phyloP scores from a whole-genome alignment of 148 eudicot genomes.

The Suaeda aralocaspica region DNA sequence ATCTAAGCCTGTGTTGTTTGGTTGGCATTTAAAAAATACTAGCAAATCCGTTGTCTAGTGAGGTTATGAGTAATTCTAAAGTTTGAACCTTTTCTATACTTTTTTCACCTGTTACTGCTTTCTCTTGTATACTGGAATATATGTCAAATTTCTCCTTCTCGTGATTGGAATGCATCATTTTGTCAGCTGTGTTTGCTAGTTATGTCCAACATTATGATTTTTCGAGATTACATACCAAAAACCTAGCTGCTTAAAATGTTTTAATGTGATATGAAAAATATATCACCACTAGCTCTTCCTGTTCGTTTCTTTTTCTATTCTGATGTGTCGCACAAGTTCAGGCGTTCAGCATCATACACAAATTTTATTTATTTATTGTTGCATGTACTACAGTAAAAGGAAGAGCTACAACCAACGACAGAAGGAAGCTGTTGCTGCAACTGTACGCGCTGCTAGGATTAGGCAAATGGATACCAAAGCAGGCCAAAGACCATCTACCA shows the following conservation, averaged over 20 bases:
- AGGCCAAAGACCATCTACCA: constrained; percentile 33
- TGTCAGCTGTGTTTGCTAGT: neutral
- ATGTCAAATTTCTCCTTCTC: neutral
- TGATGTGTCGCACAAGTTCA: neutral
- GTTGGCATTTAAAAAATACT: neutral
- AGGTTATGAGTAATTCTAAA: neutral
- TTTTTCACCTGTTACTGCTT: neutral
- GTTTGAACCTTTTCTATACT: neutral
- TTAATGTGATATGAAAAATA: neutral
- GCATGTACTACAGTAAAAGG: constrained; percentile 54
- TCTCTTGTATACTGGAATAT: neutral
- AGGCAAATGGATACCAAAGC: constrained; percentile 38
- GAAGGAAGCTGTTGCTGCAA: constrained; percentile 67
- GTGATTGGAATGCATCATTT: neutral
- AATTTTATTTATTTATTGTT: neutral
- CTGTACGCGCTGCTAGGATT: constrained; percentile 52
- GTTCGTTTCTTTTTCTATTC: neutral
- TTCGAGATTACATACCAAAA: neutral
- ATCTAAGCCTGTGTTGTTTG: neutral
- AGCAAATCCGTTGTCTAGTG: neutral
- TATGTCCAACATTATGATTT: neutral
- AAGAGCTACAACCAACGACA: constrained; percentile 55
- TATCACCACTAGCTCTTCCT: neutral
- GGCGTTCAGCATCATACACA: neutral
- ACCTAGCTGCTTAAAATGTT: neutral